These are phyloP conservation scores for Skeletonema tropicum DNA, from an alignment of 108 stramenopile genomes.

Conservation along the genomic window DNA sequence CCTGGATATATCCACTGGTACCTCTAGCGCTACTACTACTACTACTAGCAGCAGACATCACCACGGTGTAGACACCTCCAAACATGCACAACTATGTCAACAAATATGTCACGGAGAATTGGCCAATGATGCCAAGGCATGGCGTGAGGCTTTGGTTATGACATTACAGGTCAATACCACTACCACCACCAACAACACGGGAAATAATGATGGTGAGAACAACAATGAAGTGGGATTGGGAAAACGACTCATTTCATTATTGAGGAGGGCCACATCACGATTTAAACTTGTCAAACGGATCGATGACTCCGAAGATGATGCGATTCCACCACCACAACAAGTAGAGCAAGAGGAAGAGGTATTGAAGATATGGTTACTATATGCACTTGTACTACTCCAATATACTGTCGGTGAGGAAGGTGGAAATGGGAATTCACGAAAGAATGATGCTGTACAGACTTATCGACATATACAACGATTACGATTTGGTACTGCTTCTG, in stretches of 20 bases:
- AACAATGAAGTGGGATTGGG: slow-evolving; percentile 1
- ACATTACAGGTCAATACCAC: neutral
- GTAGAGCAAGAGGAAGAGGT: slow-evolving; percentile 8
- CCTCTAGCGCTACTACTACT: too few relatives aligned
- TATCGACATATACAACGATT: slow-evolving; percentile 41
- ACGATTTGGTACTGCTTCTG: slow-evolving; percentile 11
- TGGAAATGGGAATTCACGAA: neutral
- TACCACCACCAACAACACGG: neutral
- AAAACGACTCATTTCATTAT: slow-evolving; percentile 63
- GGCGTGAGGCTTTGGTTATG: slow-evolving; percentile 36
- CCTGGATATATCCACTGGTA: neutral
- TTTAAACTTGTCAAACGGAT: slow-evolving; percentile 46
- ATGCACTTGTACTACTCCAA: slow-evolving; percentile 45
- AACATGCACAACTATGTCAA: slow-evolving; percentile 3
- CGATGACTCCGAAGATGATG: neutral
- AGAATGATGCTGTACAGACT: slow-evolving; percentile 21
- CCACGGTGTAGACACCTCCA: neutral
- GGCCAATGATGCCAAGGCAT: slow-evolving; percentile 27
- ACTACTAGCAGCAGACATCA: neutral
- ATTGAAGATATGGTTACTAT: slow-evolving; percentile 71
- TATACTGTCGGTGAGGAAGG: neutral
- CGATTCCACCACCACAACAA: neutral
- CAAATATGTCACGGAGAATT: slow-evolving; percentile 25
- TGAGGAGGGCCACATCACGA: slow-evolving; percentile 70
- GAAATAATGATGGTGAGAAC: neutral